A percentile compares a stretch with the other conserved stretches of the same genome.
Conservation (phyloP, 2,329 filamentous ascomycete genomes). For the Hortaea sp. region DNA sequence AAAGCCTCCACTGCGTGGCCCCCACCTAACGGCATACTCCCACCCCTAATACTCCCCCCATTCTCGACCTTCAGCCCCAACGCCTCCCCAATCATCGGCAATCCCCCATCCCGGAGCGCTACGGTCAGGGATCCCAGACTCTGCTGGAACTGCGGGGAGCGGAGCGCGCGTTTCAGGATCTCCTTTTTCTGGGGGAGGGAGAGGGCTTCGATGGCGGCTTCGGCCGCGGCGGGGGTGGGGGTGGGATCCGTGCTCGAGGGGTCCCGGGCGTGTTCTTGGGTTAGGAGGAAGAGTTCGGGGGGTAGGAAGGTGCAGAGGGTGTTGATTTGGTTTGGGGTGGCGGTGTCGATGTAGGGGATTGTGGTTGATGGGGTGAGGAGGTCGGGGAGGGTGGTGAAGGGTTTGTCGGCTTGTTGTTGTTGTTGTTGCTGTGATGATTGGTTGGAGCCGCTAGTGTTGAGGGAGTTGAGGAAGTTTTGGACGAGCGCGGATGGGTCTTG, state of each 20-base stretch:
- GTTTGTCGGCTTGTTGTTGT: slow-evolving; percentile 46
- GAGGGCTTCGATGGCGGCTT: slow-evolving; percentile 64
- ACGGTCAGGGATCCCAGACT: slow-evolving; percentile 75
- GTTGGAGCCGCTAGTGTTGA: slow-evolving; percentile 42
- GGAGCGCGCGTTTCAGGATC: slow-evolving; percentile 69
- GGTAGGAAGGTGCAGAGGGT: slow-evolving; percentile 69
- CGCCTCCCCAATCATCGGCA: slow-evolving; percentile 83
- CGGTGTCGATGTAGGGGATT: slow-evolving; percentile 63
- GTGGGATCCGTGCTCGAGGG: slow-evolving; percentile 56
- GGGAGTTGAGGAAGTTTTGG: slow-evolving; percentile 77
- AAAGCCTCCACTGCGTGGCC: slow-evolving; percentile 86
- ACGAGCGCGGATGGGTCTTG: slow-evolving; percentile 67
- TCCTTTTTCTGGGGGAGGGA: slow-evolving; percentile 66
- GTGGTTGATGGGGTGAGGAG: slow-evolving; percentile 71
- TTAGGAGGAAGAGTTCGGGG: slow-evolving; percentile 64
- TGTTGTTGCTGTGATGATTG: slow-evolving; percentile 13
- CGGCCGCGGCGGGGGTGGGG: slow-evolving; percentile 47
- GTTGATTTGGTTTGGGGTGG: slow-evolving; percentile 56
- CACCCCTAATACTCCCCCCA: slow-evolving; percentile 73
- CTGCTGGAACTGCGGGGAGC: slow-evolving; percentile 85
- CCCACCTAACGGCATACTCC: slow-evolving; percentile 75
- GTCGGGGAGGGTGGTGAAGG: slow-evolving; percentile 77
- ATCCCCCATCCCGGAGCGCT: slow-evolving; percentile 78
- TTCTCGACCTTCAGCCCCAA: slow-evolving; percentile 71
- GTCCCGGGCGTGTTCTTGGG: slow-evolving; percentile 52